Percentiles rank a stretch among this genome's conserved stretches.
Conservation (phyloP, 768 basidiomycete species). For the Kwoniella pini region DNA sequence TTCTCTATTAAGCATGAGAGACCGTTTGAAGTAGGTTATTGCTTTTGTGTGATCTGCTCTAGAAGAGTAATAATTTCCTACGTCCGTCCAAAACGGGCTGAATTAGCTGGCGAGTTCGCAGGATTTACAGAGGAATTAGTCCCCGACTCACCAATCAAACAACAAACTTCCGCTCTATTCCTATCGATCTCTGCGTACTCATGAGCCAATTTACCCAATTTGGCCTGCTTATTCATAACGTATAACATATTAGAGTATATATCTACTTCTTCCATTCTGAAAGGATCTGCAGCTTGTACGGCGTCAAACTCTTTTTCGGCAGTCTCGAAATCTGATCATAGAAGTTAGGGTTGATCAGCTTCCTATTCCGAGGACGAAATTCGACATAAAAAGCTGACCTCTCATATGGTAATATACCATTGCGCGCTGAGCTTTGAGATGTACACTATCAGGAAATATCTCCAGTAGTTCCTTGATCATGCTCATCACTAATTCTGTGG, state of each 20-base stretch:
- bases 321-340: slow-evolving; percentile 72
- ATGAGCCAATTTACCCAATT: slow-evolving; percentile 86
- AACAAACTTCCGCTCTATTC: slow-evolving; percentile 94
- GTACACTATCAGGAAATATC: slow-evolving; percentile 77
- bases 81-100: neutral
- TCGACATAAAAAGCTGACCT: slow-evolving; percentile 60
- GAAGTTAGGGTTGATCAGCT: slow-evolving; percentile 3
- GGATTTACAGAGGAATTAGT: neutral
- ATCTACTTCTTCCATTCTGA: slow-evolving; percentile 90
- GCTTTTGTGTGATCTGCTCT: slow-evolving; percentile 94
- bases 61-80: slow-evolving; percentile 97
- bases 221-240: slow-evolving; percentile 83
- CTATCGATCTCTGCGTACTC: slow-evolving; percentile 85
- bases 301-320: slow-evolving; percentile 83
- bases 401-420: slow-evolving; percentile 86
- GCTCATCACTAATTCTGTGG: slow-evolving; percentile 78
- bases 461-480: slow-evolving; percentile 79
- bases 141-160: slow-evolving; percentile 74
- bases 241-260: slow-evolving; percentile 96
- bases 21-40: slow-evolving; percentile 88
- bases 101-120: neutral
- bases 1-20: slow-evolving; percentile 90
- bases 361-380: neutral
- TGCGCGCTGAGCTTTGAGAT: slow-evolving; percentile 82
- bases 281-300: slow-evolving; percentile 77